Evolutionary conservation across 306 rosid genomes (phyloP), one percentile per base, ranked within the genome.

Genomic region (Acacia confusa): DNA sequence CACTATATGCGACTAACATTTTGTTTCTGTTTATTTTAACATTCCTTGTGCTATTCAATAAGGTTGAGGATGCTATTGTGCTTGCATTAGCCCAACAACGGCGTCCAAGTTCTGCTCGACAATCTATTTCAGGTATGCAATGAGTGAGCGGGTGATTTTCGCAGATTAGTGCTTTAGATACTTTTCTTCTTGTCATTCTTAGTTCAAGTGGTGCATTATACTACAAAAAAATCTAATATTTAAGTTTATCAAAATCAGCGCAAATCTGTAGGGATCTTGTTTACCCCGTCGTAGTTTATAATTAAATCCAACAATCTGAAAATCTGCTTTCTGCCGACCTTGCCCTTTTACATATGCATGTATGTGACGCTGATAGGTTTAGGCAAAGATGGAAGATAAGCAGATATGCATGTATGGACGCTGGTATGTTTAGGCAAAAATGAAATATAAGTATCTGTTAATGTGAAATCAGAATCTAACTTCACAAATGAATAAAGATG

Each of bases 41-140:
- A 64, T 64, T 64, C 40, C 68, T 63, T 64, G 28, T 64, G 41
- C 69, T 71, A 32, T 48, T 72, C 78, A 66, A 22, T 36, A 70
- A 95, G 99, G 98, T 92, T 77, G 99, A 95, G 96, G 93, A 90
- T 52, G 95, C 91, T 63, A 92, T 93, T 71, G 94, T 95, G 86
- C 90, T 88, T 85, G 94, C 97, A 78, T 82, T 93, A 85, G 89
- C 97, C 72, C 94, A 93, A 77, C 96, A 90, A 72, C 84, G 97
- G 55, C 96, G 94, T 70, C 96, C 98, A 82, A 92, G 87, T 87
- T 90, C 97, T 76, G 85, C 89, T 57, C 90, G 98, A 74, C 89
- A 89, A 74, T 84, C 91, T 32, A 81, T 88, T 53, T 87, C 97
- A 10, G 98, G 98, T 90, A 55, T 53, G 84, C 76, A 44, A 82